A percentile compares a stretch with the other conserved stretches of the same genome.
These are phyloP conservation scores for Serendipita sp. DNA, from an alignment of 768 basidiomycete genomes.

Conservation along the genomic window DNA sequence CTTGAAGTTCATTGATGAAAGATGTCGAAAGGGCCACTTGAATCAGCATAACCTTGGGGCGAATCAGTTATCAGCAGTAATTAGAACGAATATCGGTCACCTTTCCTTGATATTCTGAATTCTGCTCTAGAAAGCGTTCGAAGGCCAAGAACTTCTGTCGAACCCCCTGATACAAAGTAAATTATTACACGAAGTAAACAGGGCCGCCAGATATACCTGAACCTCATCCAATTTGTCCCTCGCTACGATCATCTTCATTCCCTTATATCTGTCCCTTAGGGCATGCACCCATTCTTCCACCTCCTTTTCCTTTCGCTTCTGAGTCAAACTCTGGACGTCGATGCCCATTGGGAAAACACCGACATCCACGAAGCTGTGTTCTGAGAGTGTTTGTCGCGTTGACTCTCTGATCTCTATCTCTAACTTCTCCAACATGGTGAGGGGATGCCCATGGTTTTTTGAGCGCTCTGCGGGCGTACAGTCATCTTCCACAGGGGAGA, in stretches of 20 bases:
- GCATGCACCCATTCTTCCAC: constrained; percentile 69
- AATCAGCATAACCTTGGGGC: constrained; percentile 51
- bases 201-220: constrained; percentile 26
- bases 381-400: constrained; percentile 10
- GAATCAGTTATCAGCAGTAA: background rate
- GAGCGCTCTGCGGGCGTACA: background rate
- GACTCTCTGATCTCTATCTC: constrained; percentile 9
- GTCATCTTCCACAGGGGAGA: background rate
- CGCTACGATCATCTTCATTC: constrained; percentile 76
- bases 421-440: background rate
- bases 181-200: background rate
- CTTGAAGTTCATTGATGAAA: constrained; percentile 55
- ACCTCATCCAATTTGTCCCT: constrained; percentile 80
- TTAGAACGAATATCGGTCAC: constrained; percentile 18
- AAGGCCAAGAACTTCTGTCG: constrained; percentile 72
- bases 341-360: constrained; percentile 87
- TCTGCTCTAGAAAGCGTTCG: constrained; percentile 60
- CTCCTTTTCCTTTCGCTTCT: constrained; percentile 55
- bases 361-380: constrained; percentile 61
- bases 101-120: constrained; percentile 68
- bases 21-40: constrained; percentile 79
- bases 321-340: constrained; percentile 50
- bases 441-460: background rate
- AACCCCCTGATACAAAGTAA: constrained; percentile 34
- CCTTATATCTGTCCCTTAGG: constrained; percentile 65